Evolutionary conservation across 2,329 filamentous ascomycete species (phyloP), one percentile per base, ranked within the genome.

Genomic region (Dichotomopilus funicola): DNA sequence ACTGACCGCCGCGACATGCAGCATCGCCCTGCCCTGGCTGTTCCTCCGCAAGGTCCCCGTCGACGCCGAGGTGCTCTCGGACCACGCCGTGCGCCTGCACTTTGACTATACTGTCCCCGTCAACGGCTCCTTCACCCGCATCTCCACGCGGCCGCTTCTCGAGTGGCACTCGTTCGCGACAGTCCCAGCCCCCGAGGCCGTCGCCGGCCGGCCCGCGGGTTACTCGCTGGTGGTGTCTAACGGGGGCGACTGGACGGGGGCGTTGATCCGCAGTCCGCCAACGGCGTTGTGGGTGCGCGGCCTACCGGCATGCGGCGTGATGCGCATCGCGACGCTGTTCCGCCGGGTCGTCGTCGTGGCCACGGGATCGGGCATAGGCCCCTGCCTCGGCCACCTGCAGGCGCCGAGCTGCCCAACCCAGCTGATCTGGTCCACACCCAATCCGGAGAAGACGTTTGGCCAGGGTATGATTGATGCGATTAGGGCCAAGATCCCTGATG

Each of bases 131-230:
- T 78, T 77, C 46, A 74, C 82, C 51, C 81, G 85, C 42, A 71
- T 90, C 31, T 80, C 86, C 3, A 77, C 78, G 52, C 75, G 76
- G 7, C 86, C 87, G 0, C 73, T 89, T 41, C 71, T 78, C 7
- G 87, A 91, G 69, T 89, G 86, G 77, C 88, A 91, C 71, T 81
- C 83, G 0, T 91, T 91, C 65, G 88, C 87, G 44, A 85, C 85
- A 1, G 87, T 91, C 58, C 83, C 86, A 2, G 37, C 8, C 37
- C 8, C 8, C 8, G 37, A 38, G 37, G 37, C 8, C 8, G 37
- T 12, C 8, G 37, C 8, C 8, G 37, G 12, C 12, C 37, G 12
- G 37, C 8, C 8, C 40, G 73, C 73, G 52, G 83, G 81, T 11
- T 89, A 86, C 71, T 88, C 85, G 0, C 74, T 87, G 35, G 73